A percentile compares a stretch with the other conserved stretches of the same genome.
Evolutionary conservation across 2,329 filamentous ascomycete species (phyloP).

Genomic region (Fusarium denticulatum): DNA sequence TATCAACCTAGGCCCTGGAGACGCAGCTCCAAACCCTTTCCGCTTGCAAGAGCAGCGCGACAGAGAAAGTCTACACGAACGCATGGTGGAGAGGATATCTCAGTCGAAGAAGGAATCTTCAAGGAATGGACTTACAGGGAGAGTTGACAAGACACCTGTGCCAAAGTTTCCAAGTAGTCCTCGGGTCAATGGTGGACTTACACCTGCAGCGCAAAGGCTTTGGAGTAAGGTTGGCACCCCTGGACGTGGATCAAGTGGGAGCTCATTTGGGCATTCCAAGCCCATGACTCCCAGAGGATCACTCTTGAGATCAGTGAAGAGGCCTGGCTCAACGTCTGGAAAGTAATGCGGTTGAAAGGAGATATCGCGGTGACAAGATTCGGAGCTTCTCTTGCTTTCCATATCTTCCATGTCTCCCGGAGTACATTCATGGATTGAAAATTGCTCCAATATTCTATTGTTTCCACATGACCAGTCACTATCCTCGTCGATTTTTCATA

Average conservation of each 20-base stretch:
- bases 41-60: conserved; percentile 77
- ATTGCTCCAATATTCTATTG: neutral
- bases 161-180: conserved; percentile 77
- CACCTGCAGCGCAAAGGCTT: conserved; percentile 77
- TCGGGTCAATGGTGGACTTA: conserved; percentile 66
- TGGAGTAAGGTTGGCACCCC: conserved; percentile 69
- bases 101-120: conserved; percentile 74
- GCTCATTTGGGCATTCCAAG: conserved; percentile 51
- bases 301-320: conserved; percentile 49
- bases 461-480: neutral
- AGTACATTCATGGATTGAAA: neutral
- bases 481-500: neutral
- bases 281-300: conserved; percentile 53
- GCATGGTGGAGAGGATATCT: conserved; percentile 85
- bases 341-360: conserved; percentile 3
- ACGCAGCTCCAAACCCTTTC: conserved; percentile 82
- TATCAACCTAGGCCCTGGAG: conserved; percentile 67
- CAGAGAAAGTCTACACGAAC: conserved; percentile 83
- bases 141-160: conserved; percentile 67
- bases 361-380: neutral
- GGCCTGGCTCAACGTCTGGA: conserved; percentile 37
- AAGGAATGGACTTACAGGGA: conserved; percentile 68
- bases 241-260: conserved; percentile 46
- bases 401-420: neutral
- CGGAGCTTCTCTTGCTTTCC: neutral